Evolutionary conservation across 768 basidiomycete genomes (phyloP).

Genomic region (Rubroboletus pulcherrimus): DNA sequence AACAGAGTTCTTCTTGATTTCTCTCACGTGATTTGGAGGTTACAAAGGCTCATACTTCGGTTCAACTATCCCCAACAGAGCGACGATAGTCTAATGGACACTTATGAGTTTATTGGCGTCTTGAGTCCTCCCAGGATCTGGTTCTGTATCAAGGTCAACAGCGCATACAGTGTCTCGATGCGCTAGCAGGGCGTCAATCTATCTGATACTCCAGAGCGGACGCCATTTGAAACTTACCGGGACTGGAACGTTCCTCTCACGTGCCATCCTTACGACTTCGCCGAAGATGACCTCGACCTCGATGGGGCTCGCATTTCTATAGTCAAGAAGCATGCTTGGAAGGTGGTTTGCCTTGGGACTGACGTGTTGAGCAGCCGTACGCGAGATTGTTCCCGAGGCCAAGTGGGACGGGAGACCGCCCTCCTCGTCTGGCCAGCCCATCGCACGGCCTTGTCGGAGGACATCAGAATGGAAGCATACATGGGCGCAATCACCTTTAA

Average conservation of each 20-base stretch:
- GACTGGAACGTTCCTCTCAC: conserved; percentile 14
- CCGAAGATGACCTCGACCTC: conserved; percentile 69
- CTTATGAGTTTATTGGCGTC: neutral
- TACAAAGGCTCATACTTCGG: neutral
- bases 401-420: conserved; percentile 47
- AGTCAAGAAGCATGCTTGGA: conserved; percentile 63
- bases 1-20: neutral
- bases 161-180: conserved; percentile 58
- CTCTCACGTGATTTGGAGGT: conserved; percentile 3
- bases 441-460: conserved; percentile 12
- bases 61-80: neutral
- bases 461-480: neutral
- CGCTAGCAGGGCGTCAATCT: conserved; percentile 35
- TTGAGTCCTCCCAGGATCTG: conserved; percentile 45
- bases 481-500: neutral
- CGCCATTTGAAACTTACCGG: conserved; percentile 4
- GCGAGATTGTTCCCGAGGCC: conserved; percentile 37
- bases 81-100: neutral
- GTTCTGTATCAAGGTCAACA: conserved; percentile 59
- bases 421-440: conserved; percentile 41
- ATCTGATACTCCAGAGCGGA: neutral
- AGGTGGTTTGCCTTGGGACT: conserved; percentile 43
- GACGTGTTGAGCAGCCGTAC: conserved; percentile 37
- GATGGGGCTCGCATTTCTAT: conserved; percentile 46
- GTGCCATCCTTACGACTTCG: conserved; percentile 35